These are phyloP conservation scores for Xylaria cubensis DNA, from an alignment of 495 filamentous ascomycete genomes.

Conservation along the genomic window DNA sequence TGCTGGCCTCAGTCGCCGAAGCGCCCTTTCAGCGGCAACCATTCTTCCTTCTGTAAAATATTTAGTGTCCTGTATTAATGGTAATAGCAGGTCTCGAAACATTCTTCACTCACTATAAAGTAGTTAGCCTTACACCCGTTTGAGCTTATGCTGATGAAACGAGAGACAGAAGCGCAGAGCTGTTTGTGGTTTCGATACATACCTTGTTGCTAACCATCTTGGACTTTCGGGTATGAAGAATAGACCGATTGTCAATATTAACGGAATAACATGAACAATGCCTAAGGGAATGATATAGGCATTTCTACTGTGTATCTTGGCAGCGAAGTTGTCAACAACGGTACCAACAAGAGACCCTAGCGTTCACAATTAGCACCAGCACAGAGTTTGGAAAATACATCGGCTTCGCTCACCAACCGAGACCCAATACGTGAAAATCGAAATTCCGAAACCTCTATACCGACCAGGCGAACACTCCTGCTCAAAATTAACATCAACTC, in stretches of 20 bases:
- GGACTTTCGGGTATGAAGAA: slow-evolving; percentile 70
- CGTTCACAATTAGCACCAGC: not conserved
- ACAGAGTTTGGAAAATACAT: not conserved
- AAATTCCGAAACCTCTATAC: slow-evolving; percentile 57
- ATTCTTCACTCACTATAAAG: slow-evolving; percentile 10
- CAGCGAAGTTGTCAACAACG: slow-evolving; percentile 67
- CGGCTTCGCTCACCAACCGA: slow-evolving; percentile 42
- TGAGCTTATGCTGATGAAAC: not conserved
- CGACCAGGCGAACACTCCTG: slow-evolving; percentile 59
- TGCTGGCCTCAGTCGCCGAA: slow-evolving; percentile 54
- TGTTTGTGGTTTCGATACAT: not conserved
- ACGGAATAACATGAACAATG: slow-evolving; percentile 63
- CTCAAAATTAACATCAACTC: not conserved
- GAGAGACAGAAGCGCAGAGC: not conserved
- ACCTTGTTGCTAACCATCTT: slow-evolving; percentile 61
- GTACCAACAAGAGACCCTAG: slow-evolving; percentile 60
- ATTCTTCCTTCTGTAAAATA: slow-evolving; percentile 44
- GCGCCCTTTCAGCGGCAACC: slow-evolving; percentile 56
- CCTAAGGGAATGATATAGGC: slow-evolving; percentile 66
- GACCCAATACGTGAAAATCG: slow-evolving; percentile 50
- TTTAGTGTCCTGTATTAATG: not conserved
- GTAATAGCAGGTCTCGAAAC: not conserved
- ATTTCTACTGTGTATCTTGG: slow-evolving; percentile 49
- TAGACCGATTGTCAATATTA: slow-evolving; percentile 56
- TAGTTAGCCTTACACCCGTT: not conserved